Percentiles rank a stretch among this genome's conserved stretches.
These are phyloP conservation scores for Quercus phellos DNA, from an alignment of 331 rosid species.

Conservation along the genomic window DNA sequence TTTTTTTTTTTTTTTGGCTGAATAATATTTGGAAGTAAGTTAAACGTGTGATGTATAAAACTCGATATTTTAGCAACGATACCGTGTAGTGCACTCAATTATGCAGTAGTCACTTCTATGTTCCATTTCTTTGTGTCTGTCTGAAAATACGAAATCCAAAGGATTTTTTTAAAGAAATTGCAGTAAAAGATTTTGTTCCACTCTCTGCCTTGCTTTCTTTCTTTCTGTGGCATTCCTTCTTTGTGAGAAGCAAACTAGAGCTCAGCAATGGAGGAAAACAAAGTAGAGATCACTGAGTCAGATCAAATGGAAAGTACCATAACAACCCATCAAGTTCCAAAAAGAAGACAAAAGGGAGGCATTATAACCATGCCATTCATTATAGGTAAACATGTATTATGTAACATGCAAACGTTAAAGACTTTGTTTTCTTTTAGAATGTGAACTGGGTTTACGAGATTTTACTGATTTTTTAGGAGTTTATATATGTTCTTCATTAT, in stretches of 20 bases:
- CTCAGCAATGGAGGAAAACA: neutral
- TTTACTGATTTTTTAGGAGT: too few relatives aligned
- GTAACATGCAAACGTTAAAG: neutral
- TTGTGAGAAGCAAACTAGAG: neutral
- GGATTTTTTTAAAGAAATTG: too few relatives aligned
- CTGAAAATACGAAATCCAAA: too few relatives aligned
- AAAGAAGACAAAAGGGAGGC: conserved; percentile 44
- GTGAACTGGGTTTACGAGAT: too few relatives aligned
- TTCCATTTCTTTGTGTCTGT: too few relatives aligned
- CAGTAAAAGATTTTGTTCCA: neutral
- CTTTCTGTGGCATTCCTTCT: neutral
- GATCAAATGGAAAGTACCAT: neutral
- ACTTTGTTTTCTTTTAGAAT: too few relatives aligned
- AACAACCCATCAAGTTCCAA: neutral
- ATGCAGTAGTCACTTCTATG: too few relatives aligned
- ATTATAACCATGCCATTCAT: conserved; percentile 65
- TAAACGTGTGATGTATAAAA: too few relatives aligned
- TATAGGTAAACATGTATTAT: conserved; percentile 34
- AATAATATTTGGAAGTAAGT: too few relatives aligned
- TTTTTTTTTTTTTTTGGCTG: too few relatives aligned
- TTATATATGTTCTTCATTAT: neutral
- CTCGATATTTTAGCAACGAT: too few relatives aligned
- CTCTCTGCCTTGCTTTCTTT: neutral
- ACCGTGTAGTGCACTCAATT: too few relatives aligned
- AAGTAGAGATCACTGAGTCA: conserved; percentile 6